Conservation (phyloP, 140 eudicot species). For the Flaveria floridana region DNA sequence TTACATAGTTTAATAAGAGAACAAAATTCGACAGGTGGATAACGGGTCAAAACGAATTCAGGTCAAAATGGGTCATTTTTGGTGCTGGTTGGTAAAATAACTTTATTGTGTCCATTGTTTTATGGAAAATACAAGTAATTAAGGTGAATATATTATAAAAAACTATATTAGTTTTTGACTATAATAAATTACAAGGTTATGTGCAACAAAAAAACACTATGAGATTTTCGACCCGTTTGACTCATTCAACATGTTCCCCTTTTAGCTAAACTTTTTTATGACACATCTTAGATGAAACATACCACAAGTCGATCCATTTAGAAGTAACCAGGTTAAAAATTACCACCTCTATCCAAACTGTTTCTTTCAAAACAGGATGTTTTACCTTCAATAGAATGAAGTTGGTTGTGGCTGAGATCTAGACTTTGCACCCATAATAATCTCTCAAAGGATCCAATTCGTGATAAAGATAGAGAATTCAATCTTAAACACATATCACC, state of each 20-base stretch:
- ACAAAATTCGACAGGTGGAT: background rate
- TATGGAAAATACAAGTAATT: background rate
- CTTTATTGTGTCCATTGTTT: background rate
- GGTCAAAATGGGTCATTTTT: background rate
- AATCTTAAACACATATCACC: slow-evolving; percentile 48
- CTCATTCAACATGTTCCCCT: background rate
- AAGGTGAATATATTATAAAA: background rate
- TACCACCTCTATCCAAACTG: background rate
- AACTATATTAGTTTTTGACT: background rate
- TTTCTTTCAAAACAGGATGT: background rate
- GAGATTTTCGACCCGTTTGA: background rate
- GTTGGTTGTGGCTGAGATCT: slow-evolving; percentile 90
- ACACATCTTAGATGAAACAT: background rate
- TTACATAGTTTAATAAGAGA: too few species aligned
- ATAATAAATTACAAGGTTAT: background rate
- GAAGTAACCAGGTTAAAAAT: background rate
- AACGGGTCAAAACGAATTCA: background rate
- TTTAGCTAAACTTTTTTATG: background rate
- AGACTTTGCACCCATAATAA: slow-evolving; percentile 84
- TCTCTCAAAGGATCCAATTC: slow-evolving; percentile 58
- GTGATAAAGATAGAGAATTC: slow-evolving; percentile 56
- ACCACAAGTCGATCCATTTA: background rate
- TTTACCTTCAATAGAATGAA: slow-evolving; percentile 82
- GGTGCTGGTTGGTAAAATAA: background rate
- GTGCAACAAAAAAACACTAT: background rate